Conservation (phyloP, 306 rosid genomes). For the Quercus wislizeni region DNA sequence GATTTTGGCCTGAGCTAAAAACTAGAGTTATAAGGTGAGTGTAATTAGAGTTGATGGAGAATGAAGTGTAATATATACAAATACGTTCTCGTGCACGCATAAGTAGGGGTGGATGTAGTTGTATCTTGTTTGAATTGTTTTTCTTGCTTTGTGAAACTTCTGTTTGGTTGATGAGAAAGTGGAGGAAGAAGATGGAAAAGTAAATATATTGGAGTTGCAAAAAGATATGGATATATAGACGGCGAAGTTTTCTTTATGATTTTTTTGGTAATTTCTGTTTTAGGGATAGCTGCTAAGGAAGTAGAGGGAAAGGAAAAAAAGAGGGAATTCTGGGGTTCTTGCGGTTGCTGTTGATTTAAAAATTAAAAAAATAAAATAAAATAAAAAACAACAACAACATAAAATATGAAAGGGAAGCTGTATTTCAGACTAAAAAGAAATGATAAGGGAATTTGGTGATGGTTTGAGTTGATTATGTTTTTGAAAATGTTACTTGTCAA, state of each 20-base stretch:
- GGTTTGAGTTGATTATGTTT: not conserved
- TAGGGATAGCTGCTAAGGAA: not conserved
- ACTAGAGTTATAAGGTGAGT: too few relatives aligned
- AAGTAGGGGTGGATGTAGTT: too few relatives aligned
- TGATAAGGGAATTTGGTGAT: not conserved
- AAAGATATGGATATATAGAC: not conserved
- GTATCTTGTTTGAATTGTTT: too few relatives aligned
- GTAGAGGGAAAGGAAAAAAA: not conserved
- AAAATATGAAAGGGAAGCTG: not conserved
- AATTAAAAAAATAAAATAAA: too few relatives aligned
- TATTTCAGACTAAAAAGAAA: not conserved
- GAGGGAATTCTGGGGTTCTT: not conserved
- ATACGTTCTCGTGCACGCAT: too few relatives aligned
- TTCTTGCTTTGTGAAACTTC: not conserved
- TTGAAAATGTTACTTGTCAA: not conserved
- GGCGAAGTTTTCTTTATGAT: not conserved
- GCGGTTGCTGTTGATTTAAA: not conserved
- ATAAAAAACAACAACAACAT: too few relatives aligned
- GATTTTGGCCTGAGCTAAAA: too few relatives aligned
- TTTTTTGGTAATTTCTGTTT: not conserved
- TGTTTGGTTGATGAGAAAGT: not conserved
- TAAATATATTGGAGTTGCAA: not conserved
- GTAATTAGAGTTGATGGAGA: too few relatives aligned
- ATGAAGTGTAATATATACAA: too few relatives aligned
- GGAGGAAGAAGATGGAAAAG: not conserved